phyloP scores from a whole-genome alignment of 2,329 filamentous ascomycete species.

The Alternaria angustiovoidea region DNA sequence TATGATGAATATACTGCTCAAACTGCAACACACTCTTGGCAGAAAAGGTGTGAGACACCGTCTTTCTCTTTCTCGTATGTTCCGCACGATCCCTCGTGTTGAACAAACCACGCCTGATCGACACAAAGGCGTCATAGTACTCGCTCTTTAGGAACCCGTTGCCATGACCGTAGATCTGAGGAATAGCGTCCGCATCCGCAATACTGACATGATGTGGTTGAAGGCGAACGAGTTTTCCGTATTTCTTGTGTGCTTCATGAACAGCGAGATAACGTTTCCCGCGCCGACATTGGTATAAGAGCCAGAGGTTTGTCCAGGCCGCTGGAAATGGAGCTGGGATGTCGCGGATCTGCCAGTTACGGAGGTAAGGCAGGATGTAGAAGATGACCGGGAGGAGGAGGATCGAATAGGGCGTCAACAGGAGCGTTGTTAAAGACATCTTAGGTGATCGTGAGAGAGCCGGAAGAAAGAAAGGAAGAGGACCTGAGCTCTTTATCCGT shows the following conservation, averaged over 20 bases:
- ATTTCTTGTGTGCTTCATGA: conserved; percentile 75
- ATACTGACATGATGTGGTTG: conserved; percentile 86
- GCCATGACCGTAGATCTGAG: conserved; percentile 73
- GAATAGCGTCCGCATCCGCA: conserved; percentile 80
- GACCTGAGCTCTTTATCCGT: neutral
- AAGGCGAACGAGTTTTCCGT: conserved; percentile 82
- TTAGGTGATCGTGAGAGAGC: conserved; percentile 10
- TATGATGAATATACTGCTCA: conserved; percentile 86
- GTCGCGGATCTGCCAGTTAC: conserved; percentile 62
- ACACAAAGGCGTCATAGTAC: conserved; percentile 92
- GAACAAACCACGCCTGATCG: conserved; percentile 84
- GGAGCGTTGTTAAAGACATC: conserved; percentile 46
- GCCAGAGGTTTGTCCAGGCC: conserved; percentile 80
- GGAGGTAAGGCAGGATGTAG: conserved; percentile 68
- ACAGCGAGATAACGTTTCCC: conserved; percentile 68
- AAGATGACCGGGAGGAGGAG: conserved; percentile 60
- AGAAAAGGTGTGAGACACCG: conserved; percentile 85
- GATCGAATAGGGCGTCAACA: conserved; percentile 58
- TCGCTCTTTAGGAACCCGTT: conserved; percentile 67
- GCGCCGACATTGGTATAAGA: conserved; percentile 68
- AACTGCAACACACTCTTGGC: conserved; percentile 83
- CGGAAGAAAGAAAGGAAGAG: conserved; percentile 1
- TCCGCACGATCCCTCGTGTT: conserved; percentile 84
- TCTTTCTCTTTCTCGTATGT: conserved; percentile 89
- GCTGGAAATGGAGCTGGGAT: conserved; percentile 72